Conservation (phyloP, 2,329 filamentous ascomycete genomes). For the Hypocreales sp. region DNA sequence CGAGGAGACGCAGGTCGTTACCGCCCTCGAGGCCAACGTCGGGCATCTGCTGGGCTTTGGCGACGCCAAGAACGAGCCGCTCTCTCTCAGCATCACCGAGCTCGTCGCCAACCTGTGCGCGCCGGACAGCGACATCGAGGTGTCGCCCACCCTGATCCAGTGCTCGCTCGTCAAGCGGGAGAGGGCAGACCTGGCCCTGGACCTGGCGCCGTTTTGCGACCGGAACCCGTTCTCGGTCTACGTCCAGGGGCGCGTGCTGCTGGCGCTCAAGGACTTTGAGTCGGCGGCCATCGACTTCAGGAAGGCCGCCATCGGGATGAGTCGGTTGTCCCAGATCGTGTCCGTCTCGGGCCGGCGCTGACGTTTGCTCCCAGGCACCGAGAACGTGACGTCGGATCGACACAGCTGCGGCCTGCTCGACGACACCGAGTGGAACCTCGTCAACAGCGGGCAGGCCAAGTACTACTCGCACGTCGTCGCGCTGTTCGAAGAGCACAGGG, state of each 20-base stretch:
- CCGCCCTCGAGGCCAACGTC: conserved; percentile 42
- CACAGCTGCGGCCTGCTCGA: conserved; percentile 56
- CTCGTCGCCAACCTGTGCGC: conserved; percentile 51
- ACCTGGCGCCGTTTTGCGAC: conserved; percentile 39
- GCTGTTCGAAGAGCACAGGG: conserved; percentile 64
- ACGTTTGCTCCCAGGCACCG: conserved; percentile 19
- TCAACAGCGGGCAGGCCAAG: conserved; percentile 58
- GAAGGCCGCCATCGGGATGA: conserved; percentile 68
- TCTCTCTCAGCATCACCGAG: conserved; percentile 47
- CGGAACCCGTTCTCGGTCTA: conserved; percentile 56
- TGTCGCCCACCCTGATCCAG: conserved; percentile 44
- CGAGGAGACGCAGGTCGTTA: conserved; percentile 35
- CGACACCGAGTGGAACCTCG: conserved; percentile 53
- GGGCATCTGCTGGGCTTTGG: conserved; percentile 48
- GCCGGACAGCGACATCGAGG: conserved; percentile 48
- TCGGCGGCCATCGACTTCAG: conserved; percentile 63
- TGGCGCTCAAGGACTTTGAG: conserved; percentile 59
- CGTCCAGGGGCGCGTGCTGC: conserved; percentile 64
- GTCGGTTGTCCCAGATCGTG: conserved; percentile 34
- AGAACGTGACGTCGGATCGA: conserved; percentile 29
- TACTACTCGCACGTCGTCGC: conserved; percentile 80
- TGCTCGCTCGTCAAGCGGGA: conserved; percentile 45
- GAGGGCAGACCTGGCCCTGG: conserved; percentile 42
- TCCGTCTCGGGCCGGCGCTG: conserved; percentile 1
- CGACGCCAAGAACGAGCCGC: conserved; percentile 30